Conservation (phyloP, 169 alveolate species). For the Eimeria acervulina region DNA sequence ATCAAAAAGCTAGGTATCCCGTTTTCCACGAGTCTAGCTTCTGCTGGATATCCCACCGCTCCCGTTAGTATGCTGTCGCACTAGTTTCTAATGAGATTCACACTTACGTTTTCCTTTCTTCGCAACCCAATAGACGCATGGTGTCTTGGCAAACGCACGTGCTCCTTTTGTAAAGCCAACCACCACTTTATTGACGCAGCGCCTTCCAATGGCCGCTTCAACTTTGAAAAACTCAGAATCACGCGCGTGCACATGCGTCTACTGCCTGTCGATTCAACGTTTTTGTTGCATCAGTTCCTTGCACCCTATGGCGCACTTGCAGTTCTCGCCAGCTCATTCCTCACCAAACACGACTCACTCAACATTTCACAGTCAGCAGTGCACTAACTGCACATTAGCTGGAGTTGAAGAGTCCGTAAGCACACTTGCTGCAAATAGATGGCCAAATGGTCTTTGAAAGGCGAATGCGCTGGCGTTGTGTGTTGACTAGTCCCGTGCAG, state of each 20-base stretch:
- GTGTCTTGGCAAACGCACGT: not conserved
- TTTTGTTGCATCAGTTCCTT: not conserved
- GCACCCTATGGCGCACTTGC: not conserved
- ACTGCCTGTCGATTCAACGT: not conserved
- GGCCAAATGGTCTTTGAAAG: not conserved
- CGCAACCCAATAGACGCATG: not conserved
- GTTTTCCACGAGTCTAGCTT: not conserved
- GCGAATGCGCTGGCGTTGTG: no score
- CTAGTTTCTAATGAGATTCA: not conserved
- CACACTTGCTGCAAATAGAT: not conserved
- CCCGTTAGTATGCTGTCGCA: not conserved
- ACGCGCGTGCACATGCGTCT: not conserved
- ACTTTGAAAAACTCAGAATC: not conserved
- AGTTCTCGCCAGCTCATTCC: not conserved
- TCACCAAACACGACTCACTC: not conserved
- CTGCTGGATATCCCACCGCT: not conserved
- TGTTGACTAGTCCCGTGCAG: no score
- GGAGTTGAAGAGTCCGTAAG: not conserved
- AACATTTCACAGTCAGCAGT: not conserved
- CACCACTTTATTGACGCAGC: not conserved
- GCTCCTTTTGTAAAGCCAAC: not conserved
- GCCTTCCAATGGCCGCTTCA: not conserved
- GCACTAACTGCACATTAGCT: not conserved
- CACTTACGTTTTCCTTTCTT: not conserved
- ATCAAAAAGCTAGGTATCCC: not conserved